These are phyloP conservation scores for Phytophthora palmivora DNA, from an alignment of 352 stramenopile species.

Conservation along the genomic window DNA sequence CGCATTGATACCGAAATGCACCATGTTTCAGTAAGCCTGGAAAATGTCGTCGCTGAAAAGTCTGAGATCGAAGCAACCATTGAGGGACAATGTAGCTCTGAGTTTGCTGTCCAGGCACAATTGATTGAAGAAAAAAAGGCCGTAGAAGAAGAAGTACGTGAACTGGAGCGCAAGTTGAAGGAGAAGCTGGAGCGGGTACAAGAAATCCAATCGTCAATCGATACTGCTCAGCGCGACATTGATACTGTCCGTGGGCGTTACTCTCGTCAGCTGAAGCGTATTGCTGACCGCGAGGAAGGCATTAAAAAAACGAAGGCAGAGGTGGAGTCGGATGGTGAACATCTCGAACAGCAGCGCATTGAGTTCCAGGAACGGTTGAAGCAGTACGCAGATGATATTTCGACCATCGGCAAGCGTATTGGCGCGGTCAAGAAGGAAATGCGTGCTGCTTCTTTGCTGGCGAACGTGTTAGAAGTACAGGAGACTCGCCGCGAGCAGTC, in stretches of 20 bases:
- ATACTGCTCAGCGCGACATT: slow-evolving; percentile 80
- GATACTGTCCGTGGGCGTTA: slow-evolving; percentile 76
- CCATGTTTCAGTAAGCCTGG: slow-evolving; percentile 76
- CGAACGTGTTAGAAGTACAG: slow-evolving; percentile 74
- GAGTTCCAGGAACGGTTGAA: slow-evolving; percentile 64
- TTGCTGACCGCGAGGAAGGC: slow-evolving; percentile 75
- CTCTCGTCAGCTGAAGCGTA: slow-evolving; percentile 81
- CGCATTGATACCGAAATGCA: slow-evolving; percentile 80
- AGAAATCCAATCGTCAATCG: slow-evolving; percentile 70
- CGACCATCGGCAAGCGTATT: slow-evolving; percentile 69
- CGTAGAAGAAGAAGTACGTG: slow-evolving; percentile 77
- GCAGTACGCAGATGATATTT: slow-evolving; percentile 57
- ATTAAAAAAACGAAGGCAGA: slow-evolving; percentile 79
- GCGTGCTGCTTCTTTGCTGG: slow-evolving; percentile 65
- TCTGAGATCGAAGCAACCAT: slow-evolving; percentile 82
- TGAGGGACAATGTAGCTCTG: slow-evolving; percentile 73
- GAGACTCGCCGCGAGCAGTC: slow-evolving; percentile 73
- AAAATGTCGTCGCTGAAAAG: slow-evolving; percentile 76
- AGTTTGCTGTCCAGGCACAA: slow-evolving; percentile 58
- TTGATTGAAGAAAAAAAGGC: slow-evolving; percentile 63
- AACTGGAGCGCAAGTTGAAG: slow-evolving; percentile 74
- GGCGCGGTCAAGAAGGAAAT: slow-evolving; percentile 71
- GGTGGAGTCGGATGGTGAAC: slow-evolving; percentile 71
- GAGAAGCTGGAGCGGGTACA: slow-evolving; percentile 63
- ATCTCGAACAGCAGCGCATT: slow-evolving; percentile 62